A percentile compares a stretch with the other conserved stretches of the same genome.
Evolutionary conservation across 1,284 basidiomycete genomes (phyloP).

Genomic region (Microbotryum lychnidis-dioicae): DNA sequence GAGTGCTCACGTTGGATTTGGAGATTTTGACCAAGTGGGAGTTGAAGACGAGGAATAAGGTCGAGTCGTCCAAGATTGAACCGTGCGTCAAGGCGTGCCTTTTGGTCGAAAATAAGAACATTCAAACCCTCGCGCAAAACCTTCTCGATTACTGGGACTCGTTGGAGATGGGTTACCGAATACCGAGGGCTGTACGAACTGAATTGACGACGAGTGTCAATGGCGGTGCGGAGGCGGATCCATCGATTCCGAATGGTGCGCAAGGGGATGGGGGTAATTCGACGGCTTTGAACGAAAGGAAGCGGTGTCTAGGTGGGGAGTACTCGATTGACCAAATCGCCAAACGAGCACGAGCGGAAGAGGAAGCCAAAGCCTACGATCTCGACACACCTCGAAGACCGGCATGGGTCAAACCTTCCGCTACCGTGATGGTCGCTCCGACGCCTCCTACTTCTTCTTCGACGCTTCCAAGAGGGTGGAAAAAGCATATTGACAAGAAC

Average conservation of each 20-base stretch:
- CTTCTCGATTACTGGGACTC: slow-evolving; percentile 65
- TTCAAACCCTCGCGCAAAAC: slow-evolving; percentile 54
- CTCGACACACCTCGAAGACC: not conserved
- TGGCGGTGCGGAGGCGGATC: no score
- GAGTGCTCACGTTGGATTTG: slow-evolving; percentile 60
- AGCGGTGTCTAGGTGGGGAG: slow-evolving; percentile 9
- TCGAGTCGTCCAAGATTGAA: slow-evolving; percentile 76
- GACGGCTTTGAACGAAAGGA: not conserved
- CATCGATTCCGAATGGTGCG: no score
- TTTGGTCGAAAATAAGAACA: slow-evolving; percentile 45
- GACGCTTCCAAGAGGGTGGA: slow-evolving; percentile 18
- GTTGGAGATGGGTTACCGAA: slow-evolving; percentile 69
- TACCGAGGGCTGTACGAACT: slow-evolving; percentile 52
- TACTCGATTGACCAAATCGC: slow-evolving; percentile 16
- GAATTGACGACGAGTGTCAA: not conserved
- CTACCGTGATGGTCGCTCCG: slow-evolving; percentile 6
- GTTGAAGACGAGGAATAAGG: slow-evolving; percentile 80
- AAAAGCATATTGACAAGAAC: slow-evolving; percentile 3
- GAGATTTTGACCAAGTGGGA: slow-evolving; percentile 72
- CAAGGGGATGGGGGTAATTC: no score
- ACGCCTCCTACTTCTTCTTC: not conserved
- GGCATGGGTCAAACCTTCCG: slow-evolving; percentile 23
- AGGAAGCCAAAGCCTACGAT: slow-evolving; percentile 7
- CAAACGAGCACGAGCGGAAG: slow-evolving; percentile 22
- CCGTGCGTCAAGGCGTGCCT: slow-evolving; percentile 54